Evolutionary conservation across 2,329 filamentous ascomycete species (phyloP), one percentile per base, ranked within the genome.

Genomic region (Bisporella sp.): DNA sequence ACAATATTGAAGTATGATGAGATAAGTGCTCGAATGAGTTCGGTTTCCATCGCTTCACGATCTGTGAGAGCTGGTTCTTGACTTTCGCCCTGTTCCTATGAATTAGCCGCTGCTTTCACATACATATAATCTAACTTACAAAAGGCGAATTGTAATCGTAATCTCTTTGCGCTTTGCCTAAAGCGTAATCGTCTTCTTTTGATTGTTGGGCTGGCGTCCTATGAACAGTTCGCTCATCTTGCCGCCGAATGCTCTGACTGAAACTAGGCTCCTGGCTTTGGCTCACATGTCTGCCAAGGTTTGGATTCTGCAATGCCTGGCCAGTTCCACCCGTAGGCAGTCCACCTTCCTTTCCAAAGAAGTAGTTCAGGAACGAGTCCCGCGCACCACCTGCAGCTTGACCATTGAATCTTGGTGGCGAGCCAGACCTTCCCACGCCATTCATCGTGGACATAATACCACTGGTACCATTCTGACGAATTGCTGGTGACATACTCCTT

Each of bases 1-100:
- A 99, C 93, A 64, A 99, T 99, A 69, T 96, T 95, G 76, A 99
- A 99, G 75, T 99, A 99, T 1, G 91, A 96, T 32, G 89, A 95
- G 68, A 99, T 99, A 50, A 99, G 81, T 44, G 91, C 88, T 44
- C 92, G 87, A 67, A 99, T 99, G 40, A 99, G 82, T 70, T 99
- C 93, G 7, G 93, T 97, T 72, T 99, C 93, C 74, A 99, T 87
- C 42, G 90, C 87, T 72, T 99, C 93, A 47, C 93, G 88, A 60
- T 99, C 93, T 1, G 91, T 96, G 62, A 99, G 80, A 50, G 89
- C 89, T 33, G 90, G 90, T 64, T 95, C 90, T 54, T 84, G 81
- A 48, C 78, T 76, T 52, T 78, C 73, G 50, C 73, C 72, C 78
- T 83, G 57, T 45, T 47, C 21, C 21, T 21, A 9, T 31, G 41